These are phyloP conservation scores for Cercospora sp. DNA, from an alignment of 2,329 filamentous ascomycete genomes.

Conservation along the genomic window DNA sequence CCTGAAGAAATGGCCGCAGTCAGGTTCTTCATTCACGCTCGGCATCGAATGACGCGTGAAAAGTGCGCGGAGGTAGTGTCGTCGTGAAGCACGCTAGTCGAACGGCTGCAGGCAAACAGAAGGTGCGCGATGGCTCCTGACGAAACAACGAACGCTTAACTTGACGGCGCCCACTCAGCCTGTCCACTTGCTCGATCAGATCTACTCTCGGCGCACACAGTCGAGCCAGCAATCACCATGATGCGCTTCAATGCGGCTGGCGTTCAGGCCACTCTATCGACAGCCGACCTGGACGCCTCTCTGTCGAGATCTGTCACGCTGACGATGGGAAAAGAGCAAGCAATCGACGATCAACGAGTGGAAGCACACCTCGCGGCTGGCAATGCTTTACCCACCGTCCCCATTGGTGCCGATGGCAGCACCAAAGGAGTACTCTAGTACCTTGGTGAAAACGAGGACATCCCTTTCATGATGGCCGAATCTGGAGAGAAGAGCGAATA, in stretches of 20 bases:
- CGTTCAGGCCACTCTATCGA: constrained; percentile 31
- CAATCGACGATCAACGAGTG: constrained; percentile 27
- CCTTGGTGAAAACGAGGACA: constrained; percentile 35
- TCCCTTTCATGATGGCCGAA: constrained; percentile 39
- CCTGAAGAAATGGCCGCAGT: background rate
- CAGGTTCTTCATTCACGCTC: background rate
- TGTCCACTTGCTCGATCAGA: background rate
- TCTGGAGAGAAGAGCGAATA: constrained; percentile 21
- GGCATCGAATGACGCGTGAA: background rate
- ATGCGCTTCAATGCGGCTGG: constrained; percentile 31
- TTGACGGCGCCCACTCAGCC: background rate
- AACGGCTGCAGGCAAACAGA: background rate
- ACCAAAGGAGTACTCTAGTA: constrained; percentile 32
- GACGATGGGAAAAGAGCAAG: constrained; percentile 21
- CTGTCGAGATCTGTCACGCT: constrained; percentile 26
- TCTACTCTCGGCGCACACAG: background rate
- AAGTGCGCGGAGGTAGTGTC: background rate
- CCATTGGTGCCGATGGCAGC: constrained; percentile 25
- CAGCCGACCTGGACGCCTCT: constrained; percentile 27
- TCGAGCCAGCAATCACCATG: background rate
- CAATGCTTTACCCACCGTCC: constrained; percentile 26
- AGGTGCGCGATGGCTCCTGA: background rate
- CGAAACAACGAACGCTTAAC: background rate
- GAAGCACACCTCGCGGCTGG: constrained; percentile 17
- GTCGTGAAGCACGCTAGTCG: background rate